Evolutionary conservation across 768 basidiomycete genomes (phyloP).

Genomic region (Pulveroboletus sp.): DNA sequence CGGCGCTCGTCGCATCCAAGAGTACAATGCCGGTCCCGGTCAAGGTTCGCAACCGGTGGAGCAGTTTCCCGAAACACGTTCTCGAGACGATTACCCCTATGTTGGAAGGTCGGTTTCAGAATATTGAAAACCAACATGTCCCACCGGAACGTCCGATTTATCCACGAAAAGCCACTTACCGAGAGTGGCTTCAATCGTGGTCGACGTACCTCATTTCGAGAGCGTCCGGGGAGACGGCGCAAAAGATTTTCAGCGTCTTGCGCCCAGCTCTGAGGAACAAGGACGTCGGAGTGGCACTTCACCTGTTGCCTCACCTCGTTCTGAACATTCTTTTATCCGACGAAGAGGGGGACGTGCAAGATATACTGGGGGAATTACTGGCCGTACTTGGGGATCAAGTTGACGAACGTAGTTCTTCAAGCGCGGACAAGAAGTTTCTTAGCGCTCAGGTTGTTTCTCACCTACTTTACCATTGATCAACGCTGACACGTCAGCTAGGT

Average conservation of each 20-base stretch:
- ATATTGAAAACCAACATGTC: slow-evolving; percentile 42
- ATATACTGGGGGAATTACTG: slow-evolving; percentile 74
- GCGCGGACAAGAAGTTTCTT: slow-evolving; percentile 77
- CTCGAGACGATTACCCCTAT: slow-evolving; percentile 85
- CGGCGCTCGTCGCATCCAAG: slow-evolving; percentile 62
- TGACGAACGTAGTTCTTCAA: slow-evolving; percentile 50
- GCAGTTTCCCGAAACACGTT: slow-evolving; percentile 73
- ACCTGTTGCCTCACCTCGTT: slow-evolving; percentile 88
- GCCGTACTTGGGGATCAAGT: slow-evolving; percentile 89
- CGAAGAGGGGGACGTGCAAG: slow-evolving; percentile 52
- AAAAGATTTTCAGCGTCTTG: slow-evolving; percentile 74
- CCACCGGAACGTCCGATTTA: slow-evolving; percentile 73
- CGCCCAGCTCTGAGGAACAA: slow-evolving; percentile 76
- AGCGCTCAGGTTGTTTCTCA: slow-evolving; percentile 78
- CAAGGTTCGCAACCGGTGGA: slow-evolving; percentile 78
- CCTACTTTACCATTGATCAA: not conserved
- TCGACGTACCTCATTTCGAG: slow-evolving; percentile 73
- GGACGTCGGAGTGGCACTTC: slow-evolving; percentile 92
- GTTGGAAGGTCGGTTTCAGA: slow-evolving; percentile 63
- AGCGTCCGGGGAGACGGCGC: slow-evolving; percentile 56
- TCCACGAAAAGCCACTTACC: slow-evolving; percentile 70
- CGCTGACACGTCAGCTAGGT: slow-evolving; percentile 49
- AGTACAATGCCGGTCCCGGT: slow-evolving; percentile 50
- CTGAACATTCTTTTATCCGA: slow-evolving; percentile 83
- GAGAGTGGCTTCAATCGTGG: slow-evolving; percentile 96